Conservation (phyloP, 441 rosid genomes). For the Omphalea diandra region DNA sequence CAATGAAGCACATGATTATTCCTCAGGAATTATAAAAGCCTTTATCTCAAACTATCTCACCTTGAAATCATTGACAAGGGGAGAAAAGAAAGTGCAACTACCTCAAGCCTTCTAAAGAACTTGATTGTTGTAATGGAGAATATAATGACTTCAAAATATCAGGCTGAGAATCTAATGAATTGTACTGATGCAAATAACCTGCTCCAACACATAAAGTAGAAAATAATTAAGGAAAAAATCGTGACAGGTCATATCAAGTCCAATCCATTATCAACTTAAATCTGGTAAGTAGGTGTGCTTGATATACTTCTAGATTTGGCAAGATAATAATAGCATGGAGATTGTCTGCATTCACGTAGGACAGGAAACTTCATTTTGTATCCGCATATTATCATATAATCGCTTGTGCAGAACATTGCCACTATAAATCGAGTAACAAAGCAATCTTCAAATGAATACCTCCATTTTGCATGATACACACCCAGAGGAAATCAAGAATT, state of each 20-base stretch:
- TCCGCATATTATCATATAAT: conserved; percentile 1
- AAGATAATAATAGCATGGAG: conserved; percentile 7
- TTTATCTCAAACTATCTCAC: conserved; percentile 5
- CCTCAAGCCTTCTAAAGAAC: conserved; percentile 95
- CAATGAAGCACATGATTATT: conserved; percentile 1
- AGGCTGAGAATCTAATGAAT: conserved; percentile 84
- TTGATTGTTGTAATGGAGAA: conserved; percentile 96
- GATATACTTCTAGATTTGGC: not conserved
- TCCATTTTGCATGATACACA: no score
- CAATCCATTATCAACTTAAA: not conserved
- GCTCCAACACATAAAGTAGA: conserved; percentile 24
- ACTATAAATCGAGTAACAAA: no score
- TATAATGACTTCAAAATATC: conserved; percentile 92
- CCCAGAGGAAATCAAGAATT: no score
- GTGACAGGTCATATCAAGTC: conserved; percentile 5
- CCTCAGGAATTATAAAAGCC: not conserved
- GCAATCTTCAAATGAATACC: no score
- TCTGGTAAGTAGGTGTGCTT: not conserved
- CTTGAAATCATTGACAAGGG: not conserved
- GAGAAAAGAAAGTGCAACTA: conserved; percentile 24
- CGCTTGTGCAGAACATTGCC: not conserved
- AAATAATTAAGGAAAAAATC: not conserved
- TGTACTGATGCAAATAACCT: conserved; percentile 90
- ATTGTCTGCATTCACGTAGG: conserved; percentile 3
- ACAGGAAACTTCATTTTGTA: not conserved